Evolutionary conservation across 345 rosid genomes (phyloP), one percentile per base, ranked within the genome.

Genomic region (Salix udensis): DNA sequence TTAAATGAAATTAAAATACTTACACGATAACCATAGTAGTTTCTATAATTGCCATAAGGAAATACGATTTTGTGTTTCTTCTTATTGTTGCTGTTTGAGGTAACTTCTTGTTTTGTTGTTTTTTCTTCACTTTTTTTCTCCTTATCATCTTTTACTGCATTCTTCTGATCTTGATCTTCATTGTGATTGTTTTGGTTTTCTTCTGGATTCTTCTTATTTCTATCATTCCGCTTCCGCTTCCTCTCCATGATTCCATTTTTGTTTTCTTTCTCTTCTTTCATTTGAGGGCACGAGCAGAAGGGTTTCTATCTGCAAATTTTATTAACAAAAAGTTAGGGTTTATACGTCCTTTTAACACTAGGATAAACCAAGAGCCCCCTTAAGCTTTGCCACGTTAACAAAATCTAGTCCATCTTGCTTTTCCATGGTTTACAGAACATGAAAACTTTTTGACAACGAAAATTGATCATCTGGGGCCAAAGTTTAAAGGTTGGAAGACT

Each of bases 21-120:
- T 75, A 93, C 99, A 10, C 99, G 87, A 82, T 96, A 96, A 62
- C 99, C 99, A 48, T 93, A 96, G 88, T 96, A 96, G 87, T 78
- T 85, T 73, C 82, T 86, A 89, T 96, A 93, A 68, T 96, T 96
- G 6, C 98, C 98, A 73, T 79, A 93, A 0, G 99, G 95, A 31
- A 78, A 89, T 58, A 80, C 84, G 65, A 83, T 87, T 74, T 88
- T 84, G 71, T 77, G 84, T 72, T 87, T 84, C 74, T 77, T 87
- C 86, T 85, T 91, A 50, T 84, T 87, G 73, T 84, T 82, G 39
- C 65, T 68, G 66, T 70, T 83, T 68, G 79, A 79, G 68, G 6
- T 79, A 61, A 77, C 53, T 68, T 36, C 68, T 30, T 53, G 71
- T 60, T 42, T 18, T 18, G 65, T 42, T 15, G 74, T 42, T 64